These are phyloP conservation scores for Globisporangium ultimum DNA, from an alignment of 352 stramenopile genomes.

Conservation along the genomic window DNA sequence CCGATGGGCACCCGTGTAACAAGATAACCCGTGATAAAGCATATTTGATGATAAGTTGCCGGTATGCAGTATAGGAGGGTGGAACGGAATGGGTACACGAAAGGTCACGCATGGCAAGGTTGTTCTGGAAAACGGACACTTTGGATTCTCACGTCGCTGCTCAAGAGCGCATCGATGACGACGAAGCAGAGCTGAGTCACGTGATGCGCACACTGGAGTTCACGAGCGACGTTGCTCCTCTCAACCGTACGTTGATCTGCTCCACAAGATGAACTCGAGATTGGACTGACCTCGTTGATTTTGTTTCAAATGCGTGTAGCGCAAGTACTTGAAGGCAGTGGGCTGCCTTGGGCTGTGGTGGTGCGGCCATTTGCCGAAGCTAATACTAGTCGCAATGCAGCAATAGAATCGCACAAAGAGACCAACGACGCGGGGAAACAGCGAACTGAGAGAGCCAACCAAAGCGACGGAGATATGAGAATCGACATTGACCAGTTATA, in stretches of 20 bases:
- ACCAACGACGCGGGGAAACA: too few relatives aligned
- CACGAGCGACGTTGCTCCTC: constrained; percentile 1
- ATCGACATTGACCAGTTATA: neutral
- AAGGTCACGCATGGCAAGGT: too few relatives aligned
- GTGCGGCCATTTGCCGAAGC: neutral
- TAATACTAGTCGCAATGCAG: too few relatives aligned
- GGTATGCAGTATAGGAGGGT: too few relatives aligned
- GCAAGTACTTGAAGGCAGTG: constrained; percentile 1
- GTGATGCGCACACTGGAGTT: neutral
- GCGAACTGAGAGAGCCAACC: neutral
- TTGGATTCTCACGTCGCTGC: neutral
- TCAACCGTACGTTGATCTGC: constrained; percentile 1
- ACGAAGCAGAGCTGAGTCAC: neutral
- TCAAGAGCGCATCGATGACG: neutral
- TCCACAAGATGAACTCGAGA: neutral
- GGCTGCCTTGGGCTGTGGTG: neutral
- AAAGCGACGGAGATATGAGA: constrained; percentile 1
- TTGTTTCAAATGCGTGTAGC: neutral
- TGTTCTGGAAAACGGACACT: neutral
- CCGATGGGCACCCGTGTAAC: too few relatives aligned
- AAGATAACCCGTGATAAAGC: too few relatives aligned
- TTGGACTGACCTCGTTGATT: neutral
- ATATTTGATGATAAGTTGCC: too few relatives aligned
- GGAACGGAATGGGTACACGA: too few relatives aligned
- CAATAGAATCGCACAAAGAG: too few relatives aligned